Conservation (phyloP, 441 rosid species). For the Flueggea neowawraea region DNA sequence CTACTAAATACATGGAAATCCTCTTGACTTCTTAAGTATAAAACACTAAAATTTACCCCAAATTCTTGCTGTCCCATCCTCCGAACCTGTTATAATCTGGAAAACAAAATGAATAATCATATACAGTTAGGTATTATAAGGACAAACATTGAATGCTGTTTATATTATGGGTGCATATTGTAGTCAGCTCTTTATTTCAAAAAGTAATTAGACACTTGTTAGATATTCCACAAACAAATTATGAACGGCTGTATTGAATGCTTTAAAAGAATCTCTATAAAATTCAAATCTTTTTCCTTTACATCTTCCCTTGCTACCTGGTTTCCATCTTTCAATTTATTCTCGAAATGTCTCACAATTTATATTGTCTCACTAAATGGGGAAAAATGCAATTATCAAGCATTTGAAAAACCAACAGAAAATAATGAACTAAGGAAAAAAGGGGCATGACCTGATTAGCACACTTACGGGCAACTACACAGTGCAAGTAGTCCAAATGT, state of each 20-base stretch:
- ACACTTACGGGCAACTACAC: conserved; percentile 67
- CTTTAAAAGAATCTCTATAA: too few relatives aligned
- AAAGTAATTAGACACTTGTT: too few relatives aligned
- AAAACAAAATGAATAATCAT: conserved; percentile 9
- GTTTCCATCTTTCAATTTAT: background rate
- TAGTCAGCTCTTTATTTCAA: too few relatives aligned
- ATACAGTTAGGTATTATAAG: conserved; percentile 4
- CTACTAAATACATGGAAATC: background rate
- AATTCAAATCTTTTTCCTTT: too few relatives aligned
- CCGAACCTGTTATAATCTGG: conserved; percentile 92
- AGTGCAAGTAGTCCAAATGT: conserved; percentile 84
- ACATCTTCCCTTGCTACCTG: background rate
- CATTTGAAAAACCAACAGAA: background rate
- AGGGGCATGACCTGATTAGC: conserved; percentile 59
- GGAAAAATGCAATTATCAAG: background rate
- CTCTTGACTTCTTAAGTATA: background rate
- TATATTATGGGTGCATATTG: too few relatives aligned
- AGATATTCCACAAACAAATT: too few relatives aligned
- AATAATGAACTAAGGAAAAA: background rate
- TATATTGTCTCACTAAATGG: background rate
- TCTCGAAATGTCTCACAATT: background rate
- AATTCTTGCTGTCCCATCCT: conserved; percentile 91
- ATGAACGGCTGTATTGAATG: too few relatives aligned
- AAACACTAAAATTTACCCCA: conserved; percentile 64
- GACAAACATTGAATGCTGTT: too few relatives aligned